Evolutionary conservation across 2,329 filamentous ascomycete genomes (phyloP), one percentile per base, ranked within the genome.

Genomic region (Fusarium incarnatum): DNA sequence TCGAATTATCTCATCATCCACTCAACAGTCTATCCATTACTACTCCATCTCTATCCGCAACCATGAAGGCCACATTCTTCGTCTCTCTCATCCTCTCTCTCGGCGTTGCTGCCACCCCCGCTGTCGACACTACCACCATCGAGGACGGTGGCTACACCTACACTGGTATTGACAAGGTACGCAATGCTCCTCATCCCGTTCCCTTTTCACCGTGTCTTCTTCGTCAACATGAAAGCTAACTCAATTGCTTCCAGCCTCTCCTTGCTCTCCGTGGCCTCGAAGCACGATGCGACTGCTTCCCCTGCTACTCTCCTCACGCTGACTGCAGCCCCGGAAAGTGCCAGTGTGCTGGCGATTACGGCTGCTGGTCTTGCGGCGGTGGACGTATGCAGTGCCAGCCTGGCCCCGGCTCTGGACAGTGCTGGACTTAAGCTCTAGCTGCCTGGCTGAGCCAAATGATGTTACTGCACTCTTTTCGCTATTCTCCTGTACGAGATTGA

Each of bases 161-260:
- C 37, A 63, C 40, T 13, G 61, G 61, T 25, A 64, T 64, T 12
- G 61, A 64, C 44, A 64, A 63, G 58, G 60, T 56, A 34, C 4
- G 37, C 6, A 20, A 23, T 10, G 6, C 3, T 15, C 15, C 20
- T 11, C 2, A 11, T 5, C 4, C 27, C 27, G 0, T 5, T 27
- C 27, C 10, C 27, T 27, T 11, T 27, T 27, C 27, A 27, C 25
- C 3, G 3, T 27, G 3, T 3, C 25, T 27, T 27, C 25, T 27
- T 27, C 25, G 27, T 28, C 27, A 28, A 28, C 5, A 6, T 28
- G 4, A 28, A 28, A 28, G 28, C 28, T 30, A n/a, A 45, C 28
- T 2, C 2, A 5, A 5, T 0, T 5, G 2, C 0, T 6, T 1
- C 0, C 10, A 64, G 61, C 49, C 58, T 4, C 48, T 64, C 3